Evolutionary conservation across 1,284 basidiomycete species (phyloP).

Genomic region (Trichosporon faecale): DNA sequence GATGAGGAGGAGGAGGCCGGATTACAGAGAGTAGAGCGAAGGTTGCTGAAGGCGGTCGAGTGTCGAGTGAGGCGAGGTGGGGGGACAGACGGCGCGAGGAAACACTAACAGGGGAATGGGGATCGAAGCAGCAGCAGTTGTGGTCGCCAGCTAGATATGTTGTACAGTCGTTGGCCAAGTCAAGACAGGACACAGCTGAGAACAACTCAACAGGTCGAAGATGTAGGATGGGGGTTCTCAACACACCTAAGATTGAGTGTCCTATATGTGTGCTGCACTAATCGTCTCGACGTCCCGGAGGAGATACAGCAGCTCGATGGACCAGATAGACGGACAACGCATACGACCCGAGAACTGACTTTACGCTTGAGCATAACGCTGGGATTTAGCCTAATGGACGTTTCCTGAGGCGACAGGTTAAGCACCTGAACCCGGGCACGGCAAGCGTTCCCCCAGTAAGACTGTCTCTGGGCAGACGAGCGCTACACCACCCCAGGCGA

Average conservation of each 20-base stretch:
- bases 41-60: not conserved
- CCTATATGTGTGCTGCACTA: conserved; percentile 7
- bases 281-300: not conserved
- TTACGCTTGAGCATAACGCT: conserved; percentile 10
- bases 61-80: not conserved
- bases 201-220: conserved; percentile 4
- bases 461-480: not conserved
- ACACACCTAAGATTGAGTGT: not conserved
- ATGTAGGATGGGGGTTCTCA: conserved; percentile 5
- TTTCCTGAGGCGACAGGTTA: conserved; percentile 6
- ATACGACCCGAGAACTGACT: not conserved
- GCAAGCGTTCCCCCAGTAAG: not conserved
- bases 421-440: conserved; percentile 9
- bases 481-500: not conserved
- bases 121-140: not conserved
- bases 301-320: conserved; percentile 1
- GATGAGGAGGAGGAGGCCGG: not conserved
- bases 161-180: not conserved
- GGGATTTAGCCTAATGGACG: not conserved
- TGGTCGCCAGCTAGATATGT: not conserved
- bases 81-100: not conserved
- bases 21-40: not conserved
- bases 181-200: not conserved
- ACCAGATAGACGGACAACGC: not conserved
- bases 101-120: not conserved